A percentile compares a stretch with the other conserved stretches of the same genome.
Conservation (phyloP, 108 stramenopile species). For the Halocafeteria seosinensis region DNA sequence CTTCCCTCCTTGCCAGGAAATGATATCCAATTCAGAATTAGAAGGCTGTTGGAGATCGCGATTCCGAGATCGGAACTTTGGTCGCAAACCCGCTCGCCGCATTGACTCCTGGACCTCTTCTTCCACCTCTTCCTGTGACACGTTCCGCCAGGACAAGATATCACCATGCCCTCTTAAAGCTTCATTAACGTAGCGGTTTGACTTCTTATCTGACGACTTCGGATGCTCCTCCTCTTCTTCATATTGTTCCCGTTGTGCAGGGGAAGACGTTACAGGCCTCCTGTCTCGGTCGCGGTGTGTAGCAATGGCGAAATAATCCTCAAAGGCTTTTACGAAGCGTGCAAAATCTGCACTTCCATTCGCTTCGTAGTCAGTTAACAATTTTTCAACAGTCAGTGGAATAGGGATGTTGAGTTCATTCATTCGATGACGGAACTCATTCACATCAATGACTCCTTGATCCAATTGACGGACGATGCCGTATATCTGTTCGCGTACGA, state of each 20-base stretch:
- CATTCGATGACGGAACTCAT: constrained; percentile 3
- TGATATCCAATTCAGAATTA: background rate
- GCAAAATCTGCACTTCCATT: constrained; percentile 3
- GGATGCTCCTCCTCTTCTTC: background rate
- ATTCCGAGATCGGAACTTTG: background rate
- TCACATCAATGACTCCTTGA: constrained; percentile 1
- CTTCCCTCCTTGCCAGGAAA: background rate
- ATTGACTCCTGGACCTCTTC: background rate
- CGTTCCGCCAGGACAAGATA: background rate
- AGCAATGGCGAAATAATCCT: background rate
- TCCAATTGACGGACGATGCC: constrained; percentile 9
- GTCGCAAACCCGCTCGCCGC: background rate
- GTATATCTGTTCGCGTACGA: constrained; percentile 13
- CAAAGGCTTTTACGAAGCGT: constrained; percentile 9
- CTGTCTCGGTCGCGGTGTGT: background rate
- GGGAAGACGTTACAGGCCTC: background rate
- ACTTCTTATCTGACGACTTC: background rate
- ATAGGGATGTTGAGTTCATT: constrained; percentile 6
- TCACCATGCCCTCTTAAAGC: background rate
- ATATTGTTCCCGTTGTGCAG: background rate
- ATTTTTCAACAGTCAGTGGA: constrained; percentile 4
- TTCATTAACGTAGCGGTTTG: background rate
- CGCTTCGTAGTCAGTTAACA: constrained; percentile 2
- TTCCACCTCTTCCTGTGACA: background rate
- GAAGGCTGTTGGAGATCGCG: background rate